Base-by-base conservation (phyloP, 106 monocot species). In the Chionographis japonica region DNA sequence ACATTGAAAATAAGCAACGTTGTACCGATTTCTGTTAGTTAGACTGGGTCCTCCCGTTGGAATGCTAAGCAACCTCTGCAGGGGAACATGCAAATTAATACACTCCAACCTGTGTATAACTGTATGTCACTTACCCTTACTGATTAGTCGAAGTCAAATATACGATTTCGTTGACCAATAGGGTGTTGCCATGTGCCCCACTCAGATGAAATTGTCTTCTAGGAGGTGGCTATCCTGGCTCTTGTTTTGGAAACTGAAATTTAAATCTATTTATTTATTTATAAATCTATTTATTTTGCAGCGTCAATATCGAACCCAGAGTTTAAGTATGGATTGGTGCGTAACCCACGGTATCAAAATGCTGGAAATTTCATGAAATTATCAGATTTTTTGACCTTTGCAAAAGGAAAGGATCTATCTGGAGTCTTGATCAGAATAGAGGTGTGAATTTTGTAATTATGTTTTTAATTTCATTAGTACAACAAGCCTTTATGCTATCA, bases 381-480 rank as follows among this genome's bases (percentile, higher is more conserved):
- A 36, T 69, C 86, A 54, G 86, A 90, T 4, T 94, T 93, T 73
- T 78, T 94, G 71, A 41, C 68, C 35, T 84, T 82, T 80, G 82
- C 86, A 3, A 88, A 79, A 72, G 77, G 58, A 56, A 81, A 78
- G 9, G 27, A 54, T 59, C 57, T 89, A 14, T 75, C 68, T 61
- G 89, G 93, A 68, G 69, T 93, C 56, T 62, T 93, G 77, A 85
- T 93, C 67, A 77, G n/a, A 38, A 78, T 93, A 68, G 77, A 93
- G 86, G 93, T 93, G 35, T 85, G 65, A 53, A 63, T 38, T 40
- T 43, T 17, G 37, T 36, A 15, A 10, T 46, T 10, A 46, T 52
- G 5, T 52, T 40, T n/a, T 36, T 7, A 58, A 12, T 40, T 35
- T 40, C 13, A 6, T 12, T 62, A 13, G 4, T 41, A 15, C 37